Evolutionary conservation across 2,329 filamentous ascomycete species (phyloP), one percentile per base, ranked within the genome.

Genomic region (Chalara sp.): DNA sequence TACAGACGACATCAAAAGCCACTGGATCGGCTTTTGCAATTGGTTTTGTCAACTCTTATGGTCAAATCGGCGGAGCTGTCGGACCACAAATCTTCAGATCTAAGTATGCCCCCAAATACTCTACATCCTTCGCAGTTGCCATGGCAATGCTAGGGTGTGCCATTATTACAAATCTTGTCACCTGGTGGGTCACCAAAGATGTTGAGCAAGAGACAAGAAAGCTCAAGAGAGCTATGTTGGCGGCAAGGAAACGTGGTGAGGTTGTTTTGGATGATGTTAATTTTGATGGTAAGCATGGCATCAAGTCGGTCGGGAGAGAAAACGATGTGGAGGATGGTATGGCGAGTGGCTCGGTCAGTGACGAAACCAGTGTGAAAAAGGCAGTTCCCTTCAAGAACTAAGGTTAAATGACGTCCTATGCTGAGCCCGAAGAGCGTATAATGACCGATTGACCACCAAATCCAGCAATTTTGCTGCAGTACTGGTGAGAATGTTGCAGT

Each of bases 11-110:
- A 0, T 66, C 63, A 43, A 56, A 70, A 3, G 70, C 74, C 1
- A 76, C 74, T 0, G 74, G 73, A 0, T 75, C 74, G 0, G 74
- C 74, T 1, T 76, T 76, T 57, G 68, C 71, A 2, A 74, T 76
- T 49, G 73, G 69, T 1, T 77, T 76, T 48, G 72, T 74, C 47
- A 76, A 75, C 54, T 72, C 69, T 50, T 74, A 76, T 55, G 73
- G 73, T 0, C 72, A 76, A 53, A 73, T 76, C 13, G 74, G 73
- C 4, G 72, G 71, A 12, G 72, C 72, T 1, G 67, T 76, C 8
- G 73, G 72, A 0, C 69, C 73, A 7, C 73, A 76, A 57, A 68
- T 76, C 28, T 76, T 76, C 55, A 61, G 65, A 39, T 67, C 65
- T 32, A 64, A 65, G 37, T 76, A 72, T 48, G 72, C 72, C 6